Conservation (phyloP, 306 rosid species). For the Psophocarpus tetragonolobus region DNA sequence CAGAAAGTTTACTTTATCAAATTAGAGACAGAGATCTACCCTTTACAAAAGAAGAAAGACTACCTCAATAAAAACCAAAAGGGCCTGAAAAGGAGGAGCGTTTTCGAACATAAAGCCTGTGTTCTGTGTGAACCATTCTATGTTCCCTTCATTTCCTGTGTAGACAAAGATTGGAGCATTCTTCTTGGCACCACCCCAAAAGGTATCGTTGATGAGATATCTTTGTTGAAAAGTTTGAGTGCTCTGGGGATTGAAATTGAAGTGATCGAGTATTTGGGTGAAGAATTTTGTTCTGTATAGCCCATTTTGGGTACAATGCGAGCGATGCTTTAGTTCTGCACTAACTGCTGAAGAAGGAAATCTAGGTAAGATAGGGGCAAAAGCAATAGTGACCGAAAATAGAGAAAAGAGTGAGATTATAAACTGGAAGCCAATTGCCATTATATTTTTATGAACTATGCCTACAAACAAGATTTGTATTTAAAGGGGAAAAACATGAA, state of each 20-base stretch:
- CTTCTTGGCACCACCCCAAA: conserved; percentile 76
- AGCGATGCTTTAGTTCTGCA: conserved; percentile 40
- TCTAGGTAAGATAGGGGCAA: conserved; percentile 34
- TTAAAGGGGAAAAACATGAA: background rate
- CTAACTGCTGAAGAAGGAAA: conserved; percentile 52
- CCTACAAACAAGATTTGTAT: background rate
- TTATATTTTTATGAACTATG: background rate
- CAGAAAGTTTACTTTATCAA: background rate
- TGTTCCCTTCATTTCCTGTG: conserved; percentile 90
- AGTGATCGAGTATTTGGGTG: conserved; percentile 92
- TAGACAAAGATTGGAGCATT: conserved; percentile 88
- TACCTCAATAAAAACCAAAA: conserved; percentile 89
- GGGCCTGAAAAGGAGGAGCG: conserved; percentile 77
- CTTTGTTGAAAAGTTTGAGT: conserved; percentile 73
- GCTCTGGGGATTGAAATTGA: conserved; percentile 72
- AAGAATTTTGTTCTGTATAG: conserved; percentile 59
- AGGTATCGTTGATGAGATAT: conserved; percentile 69
- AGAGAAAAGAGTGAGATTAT: conserved; percentile 9
- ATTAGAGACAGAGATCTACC: background rate
- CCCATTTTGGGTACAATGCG: conserved; percentile 30
- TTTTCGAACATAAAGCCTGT: conserved; percentile 71
- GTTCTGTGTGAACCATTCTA: conserved; percentile 86
- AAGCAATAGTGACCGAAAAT: conserved; percentile 29
- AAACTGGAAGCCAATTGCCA: conserved; percentile 14
- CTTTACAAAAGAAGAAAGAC: background rate